These are phyloP conservation scores for Thelonectria olida DNA, from an alignment of 2,329 filamentous ascomycete genomes.

Conservation along the genomic window DNA sequence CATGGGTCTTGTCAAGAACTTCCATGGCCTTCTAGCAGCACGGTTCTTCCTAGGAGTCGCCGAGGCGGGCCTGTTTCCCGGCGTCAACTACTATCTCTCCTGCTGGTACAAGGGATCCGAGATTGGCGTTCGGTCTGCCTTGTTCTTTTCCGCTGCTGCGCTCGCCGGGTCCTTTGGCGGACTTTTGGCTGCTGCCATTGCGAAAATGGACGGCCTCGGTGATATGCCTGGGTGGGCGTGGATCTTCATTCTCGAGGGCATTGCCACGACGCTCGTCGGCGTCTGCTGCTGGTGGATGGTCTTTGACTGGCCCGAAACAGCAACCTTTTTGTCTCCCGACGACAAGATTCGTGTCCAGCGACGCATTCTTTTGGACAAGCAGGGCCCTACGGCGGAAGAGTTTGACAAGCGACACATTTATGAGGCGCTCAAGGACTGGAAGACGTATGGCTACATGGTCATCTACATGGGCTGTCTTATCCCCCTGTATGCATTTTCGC, in stretches of 20 bases:
- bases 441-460: slow-evolving; percentile 66
- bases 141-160: slow-evolving; percentile 84
- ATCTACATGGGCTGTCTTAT: slow-evolving; percentile 59
- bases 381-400: slow-evolving; percentile 73
- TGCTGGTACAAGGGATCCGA: slow-evolving; percentile 84
- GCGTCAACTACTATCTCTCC: slow-evolving; percentile 74
- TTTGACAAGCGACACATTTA: slow-evolving; percentile 78
- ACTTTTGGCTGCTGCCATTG: slow-evolving; percentile 74
- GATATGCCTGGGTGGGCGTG: slow-evolving; percentile 64
- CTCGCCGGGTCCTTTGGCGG: slow-evolving; percentile 79
- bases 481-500: slow-evolving; percentile 61
- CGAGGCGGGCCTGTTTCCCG: slow-evolving; percentile 73
- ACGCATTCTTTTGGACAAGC: slow-evolving; percentile 73
- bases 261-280: slow-evolving; percentile 73
- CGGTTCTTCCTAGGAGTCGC: slow-evolving; percentile 70
- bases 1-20: slow-evolving; percentile 59
- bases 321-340: slow-evolving; percentile 71
- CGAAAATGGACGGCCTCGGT: slow-evolving; percentile 69
- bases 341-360: slow-evolving; percentile 75
- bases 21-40: slow-evolving; percentile 54
- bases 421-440: slow-evolving; percentile 78
- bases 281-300: slow-evolving; percentile 76
- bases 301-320: slow-evolving; percentile 80
- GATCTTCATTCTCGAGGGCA: slow-evolving; percentile 74
- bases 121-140: slow-evolving; percentile 74